Conservation (phyloP, 306 rosid genomes). For the Cicer bijugum region DNA sequence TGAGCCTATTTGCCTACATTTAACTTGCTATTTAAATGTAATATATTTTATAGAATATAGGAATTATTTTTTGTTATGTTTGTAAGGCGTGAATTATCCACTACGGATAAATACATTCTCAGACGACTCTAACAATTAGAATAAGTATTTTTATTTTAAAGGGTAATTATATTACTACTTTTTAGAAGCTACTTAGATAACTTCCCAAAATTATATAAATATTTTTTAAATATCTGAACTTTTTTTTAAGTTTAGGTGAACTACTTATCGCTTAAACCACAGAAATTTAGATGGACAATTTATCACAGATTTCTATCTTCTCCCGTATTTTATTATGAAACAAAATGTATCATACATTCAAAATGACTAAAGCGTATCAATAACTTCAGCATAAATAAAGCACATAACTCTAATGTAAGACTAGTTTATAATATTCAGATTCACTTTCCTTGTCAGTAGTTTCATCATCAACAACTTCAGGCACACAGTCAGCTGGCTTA, state of each 20-base stretch:
- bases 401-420: conserved; percentile 24
- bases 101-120: too few relatives aligned
- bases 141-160: background rate
- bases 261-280: conserved; percentile 3
- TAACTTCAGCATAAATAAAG: conserved; percentile 35
- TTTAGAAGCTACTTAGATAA: background rate
- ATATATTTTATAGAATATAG: background rate
- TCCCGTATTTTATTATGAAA: conserved; percentile 8
- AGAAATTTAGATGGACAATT: background rate
- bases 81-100: too few relatives aligned
- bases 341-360: conserved; percentile 14
- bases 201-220: background rate
- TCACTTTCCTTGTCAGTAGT: conserved; percentile 36
- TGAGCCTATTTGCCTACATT: background rate
- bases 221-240: background rate
- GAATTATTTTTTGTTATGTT: background rate
- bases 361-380: conserved; percentile 28
- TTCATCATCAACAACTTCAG: conserved; percentile 35
- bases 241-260: background rate
- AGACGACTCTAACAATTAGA: background rate
- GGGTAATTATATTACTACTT: background rate
- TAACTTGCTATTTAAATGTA: background rate
- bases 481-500: conserved; percentile 6
- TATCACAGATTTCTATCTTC: conserved; percentile 11
- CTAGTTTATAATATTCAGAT: conserved; percentile 4